Base-by-base conservation (phyloP, 306 rosid species). In the Gastrolobium villosum region DNA sequence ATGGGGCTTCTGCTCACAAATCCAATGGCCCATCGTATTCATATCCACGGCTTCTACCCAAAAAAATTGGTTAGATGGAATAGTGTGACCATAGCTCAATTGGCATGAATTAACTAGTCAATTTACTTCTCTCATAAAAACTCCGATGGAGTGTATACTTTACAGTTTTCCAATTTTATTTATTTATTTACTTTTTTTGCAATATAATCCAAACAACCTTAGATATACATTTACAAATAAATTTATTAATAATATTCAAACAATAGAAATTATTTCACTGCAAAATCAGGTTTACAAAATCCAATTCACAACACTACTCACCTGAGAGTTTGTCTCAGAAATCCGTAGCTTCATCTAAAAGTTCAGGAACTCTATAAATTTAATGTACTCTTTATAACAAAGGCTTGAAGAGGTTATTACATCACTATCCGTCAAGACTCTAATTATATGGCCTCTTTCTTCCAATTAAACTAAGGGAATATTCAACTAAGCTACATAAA, bases 401-500 rank as follows among this genome's bases (percentile, higher is more conserved):
- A 41, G 31, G 31, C 65, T 49, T 46, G 41, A 48, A 37, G 55
- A 9, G 64, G 64, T 57, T 82, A 72, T 74, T 57, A 54, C 80
- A 84, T 57, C 32, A 59, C 70, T 76, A 68, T 79, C 13, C 61
- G 60, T 69, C 31, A 32, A 78, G 50, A 57, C 74, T 66, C 60
- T 31, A 52, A 62, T 68, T 46, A 75, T 36, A 49, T 34, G 68
- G 37, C 59, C 63, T 70, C 77, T 65, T 77, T 37, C 66, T 50
- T 75, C 81, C 78, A 4, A 4, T 43, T 46, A 43, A 82, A 75
- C 44, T 48, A 65, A 2, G 34, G 74, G 70, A 79, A 74, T 8
- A 59, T 52, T 76, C 69, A 59, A 75, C 84, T 86, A 79, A 70
- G 77, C 78, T 85, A 74, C 79, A 69, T 15, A 62, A 69, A 53